Evolutionary conservation across 2,329 filamentous ascomycete genomes (phyloP), one percentile per base, ranked within the genome.

Genomic region (Fusarium denticulatum): DNA sequence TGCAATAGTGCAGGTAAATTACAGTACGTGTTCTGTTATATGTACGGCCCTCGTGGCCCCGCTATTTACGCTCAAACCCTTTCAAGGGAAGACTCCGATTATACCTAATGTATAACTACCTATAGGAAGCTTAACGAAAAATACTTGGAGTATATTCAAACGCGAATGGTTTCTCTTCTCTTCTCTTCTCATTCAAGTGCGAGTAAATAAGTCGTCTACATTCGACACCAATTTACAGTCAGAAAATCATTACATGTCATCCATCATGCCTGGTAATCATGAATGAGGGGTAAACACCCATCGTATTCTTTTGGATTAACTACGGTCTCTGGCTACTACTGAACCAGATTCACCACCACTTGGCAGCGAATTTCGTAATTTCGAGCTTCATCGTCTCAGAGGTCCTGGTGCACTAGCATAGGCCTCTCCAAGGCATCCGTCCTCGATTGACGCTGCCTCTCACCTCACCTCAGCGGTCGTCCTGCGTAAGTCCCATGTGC

Each of bases 401-500:
- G 77, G 76, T 57, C 63, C 58, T 58, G 58, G 71, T 78, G 76
- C 78, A 79, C 78, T 79, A 69, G 76, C 78, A 79, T 70, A 65
- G 69, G 69, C 72, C 74, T 76, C 76, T 49, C 69, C 43, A 62
- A 68, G 60, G 60, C 60, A 60, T 59, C 45, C 64, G 65, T 69
- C 69, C 68, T 76, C 62, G 49, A 64, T 65, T 62, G 64, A 76
- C 66, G 70, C 70, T 70, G 60, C 64, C 55, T 68, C 67, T 76
- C 62, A 47, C 64, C 68, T 73, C 64, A 45, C 64, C 70, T 73
- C 55, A 62, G 69, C 74, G 69, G 69, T 58, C 63, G 71, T 76
- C 65, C 65, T 71, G 50, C 57, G 63, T 71, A 63, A 67, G 62
- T 78, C 56, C 69, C 59, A 63, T 76, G 67, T 74, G 70, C 64